Conservation (phyloP, 768 basidiomycete species). For the Lentinula edodes region DNA sequence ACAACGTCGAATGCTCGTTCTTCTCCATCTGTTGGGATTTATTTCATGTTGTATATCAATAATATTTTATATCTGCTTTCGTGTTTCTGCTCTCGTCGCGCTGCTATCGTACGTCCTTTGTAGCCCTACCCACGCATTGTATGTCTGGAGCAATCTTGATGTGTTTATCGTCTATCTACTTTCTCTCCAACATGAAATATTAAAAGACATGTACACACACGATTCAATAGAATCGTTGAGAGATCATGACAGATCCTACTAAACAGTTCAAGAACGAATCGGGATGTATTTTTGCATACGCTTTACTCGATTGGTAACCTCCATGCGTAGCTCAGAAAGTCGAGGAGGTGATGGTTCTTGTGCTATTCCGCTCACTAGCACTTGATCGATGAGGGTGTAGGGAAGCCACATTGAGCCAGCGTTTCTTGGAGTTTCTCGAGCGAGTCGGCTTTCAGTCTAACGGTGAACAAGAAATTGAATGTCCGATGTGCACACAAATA, state of each 20-base stretch:
- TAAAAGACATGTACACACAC: no score
- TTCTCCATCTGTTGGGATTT: background rate
- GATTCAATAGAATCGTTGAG: no score
- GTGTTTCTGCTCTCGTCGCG: background rate
- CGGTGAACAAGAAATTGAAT: background rate
- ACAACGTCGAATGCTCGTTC: background rate
- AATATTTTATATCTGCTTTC: background rate
- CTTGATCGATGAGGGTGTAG: slow-evolving; percentile 80
- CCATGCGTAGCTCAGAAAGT: slow-evolving; percentile 48
- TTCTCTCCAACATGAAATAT: no score
- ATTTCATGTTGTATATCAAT: background rate
- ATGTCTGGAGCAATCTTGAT: background rate
- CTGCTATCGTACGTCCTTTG: background rate
- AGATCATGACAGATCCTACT: no score
- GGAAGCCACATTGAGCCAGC: slow-evolving; percentile 74
- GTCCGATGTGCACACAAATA: background rate
- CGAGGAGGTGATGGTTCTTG: slow-evolving; percentile 44
- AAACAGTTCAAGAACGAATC: no score
- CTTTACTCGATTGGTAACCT: slow-evolving; percentile 59
- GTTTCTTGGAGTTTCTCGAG: slow-evolving; percentile 45
- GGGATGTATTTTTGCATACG: slow-evolving; percentile 45
- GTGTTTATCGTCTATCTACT: background rate
- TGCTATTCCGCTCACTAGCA: slow-evolving; percentile 57
- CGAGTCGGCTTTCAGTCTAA: slow-evolving; percentile 49
- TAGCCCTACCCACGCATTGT: slow-evolving; percentile 1